These are phyloP conservation scores for Sindora glabra DNA, from an alignment of 306 rosid genomes.

Conservation along the genomic window DNA sequence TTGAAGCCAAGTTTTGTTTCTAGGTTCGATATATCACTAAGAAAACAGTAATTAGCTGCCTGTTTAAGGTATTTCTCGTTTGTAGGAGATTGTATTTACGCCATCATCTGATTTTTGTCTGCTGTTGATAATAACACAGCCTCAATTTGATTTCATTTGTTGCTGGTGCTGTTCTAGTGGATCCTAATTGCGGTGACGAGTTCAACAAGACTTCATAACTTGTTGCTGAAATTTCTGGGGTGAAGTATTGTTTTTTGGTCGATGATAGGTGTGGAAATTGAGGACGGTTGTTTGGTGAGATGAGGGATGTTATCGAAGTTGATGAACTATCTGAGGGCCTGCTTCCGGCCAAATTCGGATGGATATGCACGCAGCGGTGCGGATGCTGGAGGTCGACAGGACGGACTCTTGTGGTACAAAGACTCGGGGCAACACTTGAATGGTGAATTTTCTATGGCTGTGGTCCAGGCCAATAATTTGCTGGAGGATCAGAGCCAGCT, in stretches of 20 bases:
- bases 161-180: slow-evolving; percentile 30
- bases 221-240: slow-evolving; percentile 24
- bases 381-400: slow-evolving; percentile 53
- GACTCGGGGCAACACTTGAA: slow-evolving; percentile 52
- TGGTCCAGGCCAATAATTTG: slow-evolving; percentile 64
- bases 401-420: slow-evolving; percentile 64
- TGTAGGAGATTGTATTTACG: slow-evolving; percentile 1
- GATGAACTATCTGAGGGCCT: slow-evolving; percentile 55
- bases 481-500: slow-evolving; percentile 70
- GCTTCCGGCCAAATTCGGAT: slow-evolving; percentile 57
- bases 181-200: slow-evolving; percentile 24
- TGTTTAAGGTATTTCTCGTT: slow-evolving; percentile 19
- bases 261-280: slow-evolving; percentile 61
- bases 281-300: slow-evolving; percentile 50
- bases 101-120: no score
- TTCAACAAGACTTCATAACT: slow-evolving; percentile 9
- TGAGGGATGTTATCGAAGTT: slow-evolving; percentile 74
- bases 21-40: slow-evolving; percentile 6
- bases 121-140: no score
- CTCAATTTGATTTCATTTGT: slow-evolving; percentile 26
- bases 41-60: slow-evolving; percentile 17
- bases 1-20: slow-evolving; percentile 6
- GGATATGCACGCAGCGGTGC: slow-evolving; percentile 24
- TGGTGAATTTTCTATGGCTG: slow-evolving; percentile 72
- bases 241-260: slow-evolving; percentile 13